Conservation (phyloP, 805 yeast species). For the Wickerhamiella galacta region DNA sequence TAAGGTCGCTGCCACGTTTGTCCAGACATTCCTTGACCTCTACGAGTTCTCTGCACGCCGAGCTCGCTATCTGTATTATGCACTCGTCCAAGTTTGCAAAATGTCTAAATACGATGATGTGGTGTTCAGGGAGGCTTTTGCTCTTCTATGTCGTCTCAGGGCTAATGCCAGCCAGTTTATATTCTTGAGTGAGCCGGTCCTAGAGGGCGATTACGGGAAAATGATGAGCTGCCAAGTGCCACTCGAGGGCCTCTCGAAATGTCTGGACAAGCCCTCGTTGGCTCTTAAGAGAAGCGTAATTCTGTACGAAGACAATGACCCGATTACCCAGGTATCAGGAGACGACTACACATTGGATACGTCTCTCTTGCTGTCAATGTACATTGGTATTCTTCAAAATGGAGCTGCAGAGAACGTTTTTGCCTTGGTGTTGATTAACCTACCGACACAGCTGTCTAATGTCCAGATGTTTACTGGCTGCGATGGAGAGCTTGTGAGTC, state of each 20-base stretch:
- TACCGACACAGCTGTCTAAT: constrained; percentile 52
- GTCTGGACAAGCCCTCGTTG: constrained; percentile 21
- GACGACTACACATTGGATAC: no score
- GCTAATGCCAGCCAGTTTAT: constrained; percentile 10
- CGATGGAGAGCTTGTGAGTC: constrained; percentile 24
- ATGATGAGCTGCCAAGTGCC: constrained; percentile 17
- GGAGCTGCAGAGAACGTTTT: constrained; percentile 51
- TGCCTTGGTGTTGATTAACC: constrained; percentile 44
- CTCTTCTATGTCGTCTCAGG: constrained; percentile 12
- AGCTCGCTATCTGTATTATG: constrained; percentile 1
- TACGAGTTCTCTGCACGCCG: constrained; percentile 1
- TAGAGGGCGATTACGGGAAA: constrained; percentile 12
- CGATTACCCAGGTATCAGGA: no score
- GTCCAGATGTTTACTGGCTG: constrained; percentile 32
- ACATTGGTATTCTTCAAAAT: constrained; percentile 27
- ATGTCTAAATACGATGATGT: constrained; percentile 5
- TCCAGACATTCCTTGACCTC: constrained; percentile 2
- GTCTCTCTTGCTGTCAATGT: constrained; percentile 35
- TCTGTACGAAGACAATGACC: no score
- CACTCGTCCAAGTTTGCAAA: constrained; percentile 5
- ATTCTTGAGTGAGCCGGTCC: constrained; percentile 9
- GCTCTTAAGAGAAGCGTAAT: constrained; percentile 16
- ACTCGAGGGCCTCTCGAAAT: constrained; percentile 23
- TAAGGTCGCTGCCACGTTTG: constrained; percentile 3
- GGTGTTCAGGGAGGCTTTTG: constrained; percentile 12